A percentile compares a stretch with the other conserved stretches of the same genome.
These are phyloP conservation scores for Penicillium mononematosum DNA, from an alignment of 495 filamentous ascomycete genomes.

Conservation along the genomic window DNA sequence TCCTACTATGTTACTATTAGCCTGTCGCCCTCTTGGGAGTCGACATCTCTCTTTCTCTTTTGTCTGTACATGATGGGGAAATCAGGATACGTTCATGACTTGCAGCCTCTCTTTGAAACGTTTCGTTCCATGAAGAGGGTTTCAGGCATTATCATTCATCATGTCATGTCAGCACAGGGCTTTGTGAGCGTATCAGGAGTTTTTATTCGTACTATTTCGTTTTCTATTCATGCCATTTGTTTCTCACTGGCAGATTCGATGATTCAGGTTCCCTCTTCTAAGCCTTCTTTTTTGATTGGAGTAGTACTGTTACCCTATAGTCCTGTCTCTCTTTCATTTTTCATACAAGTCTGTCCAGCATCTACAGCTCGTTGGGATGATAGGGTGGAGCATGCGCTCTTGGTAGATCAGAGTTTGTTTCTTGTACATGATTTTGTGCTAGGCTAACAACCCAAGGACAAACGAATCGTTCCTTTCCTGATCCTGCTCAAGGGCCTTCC, in stretches of 20 bases:
- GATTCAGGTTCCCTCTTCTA: neutral
- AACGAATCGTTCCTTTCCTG: neutral
- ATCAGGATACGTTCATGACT: constrained; percentile 22
- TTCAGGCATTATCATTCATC: constrained; percentile 13
- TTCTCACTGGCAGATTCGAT: neutral
- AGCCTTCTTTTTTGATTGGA: neutral
- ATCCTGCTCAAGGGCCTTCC: neutral
- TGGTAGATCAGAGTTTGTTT: neutral
- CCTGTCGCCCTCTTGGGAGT: constrained; percentile 7
- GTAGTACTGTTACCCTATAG: neutral
- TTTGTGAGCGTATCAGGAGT: constrained; percentile 19
- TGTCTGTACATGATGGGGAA: constrained; percentile 36
- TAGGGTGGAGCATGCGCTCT: neutral
- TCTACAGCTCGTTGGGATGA: neutral
- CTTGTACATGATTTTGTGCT: constrained; percentile 4
- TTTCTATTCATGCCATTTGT: constrained; percentile 11
- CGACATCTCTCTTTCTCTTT: constrained; percentile 14
- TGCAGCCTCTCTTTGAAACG: constrained; percentile 7
- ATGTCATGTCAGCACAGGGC: constrained; percentile 17
- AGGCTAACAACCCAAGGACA: neutral
- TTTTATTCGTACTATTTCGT: constrained; percentile 14
- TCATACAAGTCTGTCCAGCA: neutral
- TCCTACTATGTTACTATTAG: constrained; percentile 15
- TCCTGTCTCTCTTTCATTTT: neutral
- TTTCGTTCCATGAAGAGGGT: constrained; percentile 5